Evolutionary conservation across 1,284 basidiomycete genomes (phyloP).

Genomic region (Kwoniella shivajii): DNA sequence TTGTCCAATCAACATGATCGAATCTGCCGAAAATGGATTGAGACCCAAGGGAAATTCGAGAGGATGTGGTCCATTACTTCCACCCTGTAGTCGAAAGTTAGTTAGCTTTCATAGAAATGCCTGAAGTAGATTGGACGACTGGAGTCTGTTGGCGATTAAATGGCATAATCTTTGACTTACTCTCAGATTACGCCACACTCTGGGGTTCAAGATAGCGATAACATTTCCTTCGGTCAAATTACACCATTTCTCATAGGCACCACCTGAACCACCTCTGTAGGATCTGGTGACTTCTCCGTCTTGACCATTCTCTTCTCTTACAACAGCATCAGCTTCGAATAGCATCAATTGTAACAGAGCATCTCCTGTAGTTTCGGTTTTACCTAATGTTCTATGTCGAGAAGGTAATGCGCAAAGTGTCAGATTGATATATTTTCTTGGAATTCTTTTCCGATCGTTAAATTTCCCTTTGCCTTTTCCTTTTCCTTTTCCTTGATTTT

Average conservation of each 20-base stretch:
- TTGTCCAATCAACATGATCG: conserved; percentile 82
- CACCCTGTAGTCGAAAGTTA: conserved; percentile 23
- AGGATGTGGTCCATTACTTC: conserved; percentile 63
- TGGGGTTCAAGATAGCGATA: conserved; percentile 84
- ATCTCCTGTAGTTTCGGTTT: conserved; percentile 63
- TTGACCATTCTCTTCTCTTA: conserved; percentile 57
- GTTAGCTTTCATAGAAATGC: background rate
- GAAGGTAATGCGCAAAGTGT: conserved; percentile 63
- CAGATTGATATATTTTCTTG: conserved; percentile 75
- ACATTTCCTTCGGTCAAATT: conserved; percentile 86
- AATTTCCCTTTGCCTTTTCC: conserved; percentile 20
- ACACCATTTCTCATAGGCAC: conserved; percentile 82
- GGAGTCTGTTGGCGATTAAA: background rate
- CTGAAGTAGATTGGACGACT: no score
- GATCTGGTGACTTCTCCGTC: conserved; percentile 60
- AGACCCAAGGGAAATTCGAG: conserved; percentile 80
- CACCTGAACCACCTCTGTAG: conserved; percentile 84
- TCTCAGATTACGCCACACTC: conserved; percentile 79
- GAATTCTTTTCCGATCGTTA: conserved; percentile 18
- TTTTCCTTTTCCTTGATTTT: conserved; percentile 11
- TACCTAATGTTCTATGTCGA: conserved; percentile 71
- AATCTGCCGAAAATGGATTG: conserved; percentile 76
- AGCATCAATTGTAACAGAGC: conserved; percentile 78
- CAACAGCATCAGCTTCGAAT: conserved; percentile 75
- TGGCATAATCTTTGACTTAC: conserved; percentile 57